phyloP scores from a whole-genome alignment of 257 asterid genomes.

The Salvia miltiorrhiza region DNA sequence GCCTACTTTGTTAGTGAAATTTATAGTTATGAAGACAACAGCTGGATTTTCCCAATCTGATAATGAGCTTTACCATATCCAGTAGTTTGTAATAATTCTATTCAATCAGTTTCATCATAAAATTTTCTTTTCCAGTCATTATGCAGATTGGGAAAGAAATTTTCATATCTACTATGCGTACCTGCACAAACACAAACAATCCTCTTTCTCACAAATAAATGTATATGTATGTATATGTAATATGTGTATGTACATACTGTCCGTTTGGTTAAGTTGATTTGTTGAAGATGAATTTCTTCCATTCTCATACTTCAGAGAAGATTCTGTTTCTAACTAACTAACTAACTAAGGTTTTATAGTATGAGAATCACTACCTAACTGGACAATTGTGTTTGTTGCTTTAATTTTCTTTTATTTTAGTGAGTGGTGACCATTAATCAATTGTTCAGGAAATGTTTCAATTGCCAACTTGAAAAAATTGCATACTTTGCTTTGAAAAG shows the following conservation, averaged over 20 bases:
- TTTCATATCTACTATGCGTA: no score
- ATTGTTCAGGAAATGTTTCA: neutral
- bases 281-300: neutral
- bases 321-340: neutral
- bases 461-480: neutral
- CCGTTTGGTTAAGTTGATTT: neutral
- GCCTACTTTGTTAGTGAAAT: neutral
- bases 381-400: neutral
- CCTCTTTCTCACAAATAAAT: no score
- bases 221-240: no score
- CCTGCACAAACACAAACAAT: no score
- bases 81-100: neutral
- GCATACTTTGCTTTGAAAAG: neutral
- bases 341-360: no score
- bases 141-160: neutral
- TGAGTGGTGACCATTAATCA: neutral
- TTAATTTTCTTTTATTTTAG: neutral
- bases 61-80: neutral
- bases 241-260: no score
- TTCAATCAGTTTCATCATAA: neutral
- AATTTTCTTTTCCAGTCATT: neutral
- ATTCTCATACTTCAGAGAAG: neutral
- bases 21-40: neutral
- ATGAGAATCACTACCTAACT: no score
- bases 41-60: neutral